A percentile compares a stretch with the other conserved stretches of the same genome.
phyloP scores from a whole-genome alignment of 2,329 filamentous ascomycete species.

The Ophiosphaerella narmari region DNA sequence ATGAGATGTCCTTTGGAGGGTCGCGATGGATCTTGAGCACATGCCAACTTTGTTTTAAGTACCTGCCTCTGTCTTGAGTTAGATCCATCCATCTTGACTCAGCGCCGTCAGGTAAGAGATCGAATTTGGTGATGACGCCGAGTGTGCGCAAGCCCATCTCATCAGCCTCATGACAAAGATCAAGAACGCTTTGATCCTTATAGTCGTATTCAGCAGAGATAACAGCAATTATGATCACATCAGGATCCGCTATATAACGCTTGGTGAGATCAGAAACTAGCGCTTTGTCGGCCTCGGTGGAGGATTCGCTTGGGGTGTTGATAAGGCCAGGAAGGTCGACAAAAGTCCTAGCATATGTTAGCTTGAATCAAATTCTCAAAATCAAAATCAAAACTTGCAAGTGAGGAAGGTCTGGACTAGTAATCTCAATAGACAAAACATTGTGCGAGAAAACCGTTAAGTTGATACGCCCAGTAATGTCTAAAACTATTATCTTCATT shows the following conservation, averaged over 20 bases:
- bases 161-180: conserved; percentile 55
- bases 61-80: conserved; percentile 47
- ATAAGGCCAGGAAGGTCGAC: conserved; percentile 56
- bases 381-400: conserved; percentile 25
- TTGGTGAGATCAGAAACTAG: conserved; percentile 28
- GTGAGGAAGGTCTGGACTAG: conserved; percentile 44
- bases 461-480: conserved; percentile 18
- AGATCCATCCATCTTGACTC: conserved; percentile 49
- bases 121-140: conserved; percentile 64
- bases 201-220: conserved; percentile 51
- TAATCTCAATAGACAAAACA: conserved; percentile 50
- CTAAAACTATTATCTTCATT: conserved; percentile 55
- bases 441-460: conserved; percentile 47
- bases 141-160: conserved; percentile 54
- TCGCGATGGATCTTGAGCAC: conserved; percentile 57
- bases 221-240: conserved; percentile 39
- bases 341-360: conserved; percentile 45
- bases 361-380: conserved; percentile 24
- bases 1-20: conserved; percentile 35
- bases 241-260: conserved; percentile 33
- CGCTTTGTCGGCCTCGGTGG: conserved; percentile 27
- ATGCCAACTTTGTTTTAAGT: conserved; percentile 58
- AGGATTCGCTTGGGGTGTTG: conserved; percentile 28
- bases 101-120: conserved; percentile 48
- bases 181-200: conserved; percentile 63